These are phyloP conservation scores for Flaveria bidentis DNA, from an alignment of 129 eudicot species.

Conservation along the genomic window DNA sequence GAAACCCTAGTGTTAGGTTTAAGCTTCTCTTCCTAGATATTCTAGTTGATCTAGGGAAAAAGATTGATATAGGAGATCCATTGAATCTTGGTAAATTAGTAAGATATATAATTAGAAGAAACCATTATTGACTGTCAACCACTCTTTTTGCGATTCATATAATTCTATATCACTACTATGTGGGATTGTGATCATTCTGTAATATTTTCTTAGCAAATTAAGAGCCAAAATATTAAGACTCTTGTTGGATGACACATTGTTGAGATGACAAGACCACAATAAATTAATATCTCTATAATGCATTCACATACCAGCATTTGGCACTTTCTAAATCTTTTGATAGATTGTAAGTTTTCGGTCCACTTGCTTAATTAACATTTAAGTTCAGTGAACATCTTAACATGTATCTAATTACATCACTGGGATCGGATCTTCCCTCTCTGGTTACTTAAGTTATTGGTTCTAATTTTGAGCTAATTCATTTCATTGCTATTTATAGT, in stretches of 20 bases:
- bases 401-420: not conserved
- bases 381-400: not conserved
- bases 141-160: not conserved
- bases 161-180: not conserved
- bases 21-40: slow-evolving; percentile 18
- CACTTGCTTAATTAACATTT: not conserved
- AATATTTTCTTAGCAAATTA: not conserved
- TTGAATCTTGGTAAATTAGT: slow-evolving; percentile 4
- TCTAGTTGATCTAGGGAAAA: slow-evolving; percentile 6
- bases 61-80: not conserved
- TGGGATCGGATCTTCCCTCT: not conserved
- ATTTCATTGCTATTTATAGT: not conserved
- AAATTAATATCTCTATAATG: not conserved
- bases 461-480: not conserved
- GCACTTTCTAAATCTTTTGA: slow-evolving; percentile 6
- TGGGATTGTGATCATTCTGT: not conserved
- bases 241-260: slow-evolving; percentile 7
- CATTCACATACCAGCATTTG: not conserved
- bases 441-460: not conserved
- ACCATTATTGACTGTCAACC: not conserved
- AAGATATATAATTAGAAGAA: slow-evolving; percentile 1
- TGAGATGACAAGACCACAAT: slow-evolving; percentile 8
- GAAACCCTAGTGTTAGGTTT: not conserved
- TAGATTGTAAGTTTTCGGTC: slow-evolving; percentile 14
- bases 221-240: not conserved